Conservation (phyloP, 148 eudicot species). For the Simmondsia chinensis region DNA sequence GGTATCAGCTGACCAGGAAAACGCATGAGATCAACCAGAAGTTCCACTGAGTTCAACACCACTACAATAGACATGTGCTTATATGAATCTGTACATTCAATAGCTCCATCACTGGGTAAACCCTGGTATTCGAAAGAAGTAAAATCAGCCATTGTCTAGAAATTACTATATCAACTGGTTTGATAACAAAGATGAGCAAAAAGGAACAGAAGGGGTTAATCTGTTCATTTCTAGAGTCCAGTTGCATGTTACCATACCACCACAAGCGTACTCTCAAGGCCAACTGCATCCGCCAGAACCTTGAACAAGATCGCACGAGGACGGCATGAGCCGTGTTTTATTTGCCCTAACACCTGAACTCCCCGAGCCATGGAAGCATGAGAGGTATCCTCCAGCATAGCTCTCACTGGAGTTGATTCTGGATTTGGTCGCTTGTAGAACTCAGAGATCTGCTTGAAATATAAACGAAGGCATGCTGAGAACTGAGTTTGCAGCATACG, state of each 20-base stretch:
- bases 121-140: conserved; percentile 45
- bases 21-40: conserved; percentile 88
- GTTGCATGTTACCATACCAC: conserved; percentile 78
- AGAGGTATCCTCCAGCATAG: conserved; percentile 49
- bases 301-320: conserved; percentile 96
- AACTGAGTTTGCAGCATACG: too few relatives aligned
- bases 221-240: too few relatives aligned
- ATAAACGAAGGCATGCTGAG: neutral
- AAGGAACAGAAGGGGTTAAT: neutral
- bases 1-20: conserved; percentile 93
- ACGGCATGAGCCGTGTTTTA: conserved; percentile 93
- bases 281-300: conserved; percentile 93
- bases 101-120: conserved; percentile 76
- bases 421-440: conserved; percentile 68
- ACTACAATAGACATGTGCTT: conserved; percentile 95
- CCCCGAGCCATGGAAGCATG: conserved; percentile 47
- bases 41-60: conserved; percentile 81
- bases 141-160: conserved; percentile 2
- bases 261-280: conserved; percentile 85
- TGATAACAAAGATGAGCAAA: neutral
- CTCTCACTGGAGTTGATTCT: conserved; percentile 69
- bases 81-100: conserved; percentile 67
- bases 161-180: conserved; percentile 1
- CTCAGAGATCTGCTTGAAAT: conserved; percentile 62
- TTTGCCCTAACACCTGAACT: conserved; percentile 90